Base-by-base conservation (phyloP, 108 stramenopile genomes). In the Skeletonema grethae region DNA sequence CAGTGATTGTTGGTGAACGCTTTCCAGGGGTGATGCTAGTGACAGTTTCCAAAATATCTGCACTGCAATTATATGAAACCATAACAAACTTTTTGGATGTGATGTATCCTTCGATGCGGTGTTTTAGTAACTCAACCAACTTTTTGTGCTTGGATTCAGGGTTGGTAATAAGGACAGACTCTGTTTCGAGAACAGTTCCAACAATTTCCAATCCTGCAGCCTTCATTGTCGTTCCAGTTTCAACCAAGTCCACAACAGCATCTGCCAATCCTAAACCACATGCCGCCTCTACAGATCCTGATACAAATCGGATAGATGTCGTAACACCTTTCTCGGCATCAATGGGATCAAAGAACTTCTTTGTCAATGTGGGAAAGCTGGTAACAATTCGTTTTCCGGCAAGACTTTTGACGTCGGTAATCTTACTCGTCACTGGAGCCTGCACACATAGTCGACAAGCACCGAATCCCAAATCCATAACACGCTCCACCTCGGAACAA, bases 211-310 rank as follows among this genome's bases (percentile, higher is more conserved):
- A 80, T 12, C 97, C 97, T 66, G 97, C 98, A 59, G 98, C 98
- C 91, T 86, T 93, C 97, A 98, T 98, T 8, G 98, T 99, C 9
- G 98, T 99, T 24, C 98, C 98, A 59, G 97, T 99, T 72, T 98
- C 97, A 28, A 98, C 97, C 57, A 99, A 85, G 86, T 98, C 97
- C 20, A 99, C 97, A 48, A 99, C 95, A 38, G 97, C 98, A 83
- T 99, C 98, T 13, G 97, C 98, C 65, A 99, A 74, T 34, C 98
- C 98, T 25, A 98, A 87, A 46, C 91, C 90, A 81, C 98, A 98
- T 9, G 97, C 97, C 5, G 97, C 97, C 77, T 99, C 98, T 31
- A 99, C 98, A 45, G 92, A 94, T 11, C 98, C 98, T 7, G 95
- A 96, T 45, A 98, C 94, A 76, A 91, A 96, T 38, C 76, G 85